phyloP scores from a whole-genome alignment of 1,284 basidiomycete genomes.

The Microbotryomycetes sp. region DNA sequence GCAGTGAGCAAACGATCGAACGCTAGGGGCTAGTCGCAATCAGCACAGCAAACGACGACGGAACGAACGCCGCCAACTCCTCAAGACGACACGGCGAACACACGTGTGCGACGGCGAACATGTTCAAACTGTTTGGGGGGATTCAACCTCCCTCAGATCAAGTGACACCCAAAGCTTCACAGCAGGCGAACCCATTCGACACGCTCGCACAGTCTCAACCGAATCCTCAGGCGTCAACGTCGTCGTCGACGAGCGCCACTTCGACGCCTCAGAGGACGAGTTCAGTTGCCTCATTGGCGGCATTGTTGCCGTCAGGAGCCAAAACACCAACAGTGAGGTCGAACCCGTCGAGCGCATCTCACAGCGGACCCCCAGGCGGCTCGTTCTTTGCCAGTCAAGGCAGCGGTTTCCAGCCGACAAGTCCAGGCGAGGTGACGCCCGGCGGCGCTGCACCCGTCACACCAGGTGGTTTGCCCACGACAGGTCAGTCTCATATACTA shows the following conservation, averaged over 20 bases:
- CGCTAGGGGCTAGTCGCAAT: too few relatives aligned
- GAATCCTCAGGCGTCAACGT: too few relatives aligned
- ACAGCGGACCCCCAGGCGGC: not conserved
- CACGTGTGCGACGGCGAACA: too few relatives aligned
- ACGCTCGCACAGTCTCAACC: slow-evolving; percentile 3
- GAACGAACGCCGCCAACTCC: too few relatives aligned
- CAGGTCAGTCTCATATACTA: slow-evolving; percentile 14
- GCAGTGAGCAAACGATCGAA: too few relatives aligned
- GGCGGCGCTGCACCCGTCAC: slow-evolving; percentile 16
- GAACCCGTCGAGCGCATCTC: not conserved
- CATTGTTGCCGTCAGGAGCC: slow-evolving; percentile 1
- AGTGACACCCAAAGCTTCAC: slow-evolving; percentile 28
- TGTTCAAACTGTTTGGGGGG: slow-evolving; percentile 30
- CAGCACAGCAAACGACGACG: too few relatives aligned
- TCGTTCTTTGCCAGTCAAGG: not conserved
- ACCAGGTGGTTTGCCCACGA: slow-evolving; percentile 20
- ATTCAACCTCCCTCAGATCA: slow-evolving; percentile 18
- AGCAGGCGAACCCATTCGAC: slow-evolving; percentile 31
- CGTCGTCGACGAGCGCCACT: not conserved
- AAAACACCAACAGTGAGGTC: not conserved
- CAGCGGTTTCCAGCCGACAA: not conserved
- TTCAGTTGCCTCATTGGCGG: slow-evolving; percentile 3
- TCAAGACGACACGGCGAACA: too few relatives aligned
- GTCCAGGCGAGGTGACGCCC: slow-evolving; percentile 19
- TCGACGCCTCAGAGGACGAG: slow-evolving; percentile 10